Conservation (phyloP, 768 basidiomycete species). For the Kwoniella dendrophila region DNA sequence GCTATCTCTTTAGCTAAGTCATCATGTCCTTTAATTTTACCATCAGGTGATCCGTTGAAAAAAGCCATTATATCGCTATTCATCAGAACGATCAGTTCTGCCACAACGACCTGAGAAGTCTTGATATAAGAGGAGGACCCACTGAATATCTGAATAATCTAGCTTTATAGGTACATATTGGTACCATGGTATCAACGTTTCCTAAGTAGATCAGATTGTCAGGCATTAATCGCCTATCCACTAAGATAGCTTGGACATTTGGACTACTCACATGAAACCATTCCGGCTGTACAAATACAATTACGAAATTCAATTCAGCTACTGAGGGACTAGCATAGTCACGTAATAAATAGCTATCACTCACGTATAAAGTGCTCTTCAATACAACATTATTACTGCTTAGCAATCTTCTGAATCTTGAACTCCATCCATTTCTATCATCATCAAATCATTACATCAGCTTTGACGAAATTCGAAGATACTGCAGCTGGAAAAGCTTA, state of each 20-base stretch:
- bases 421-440: constrained; percentile 50
- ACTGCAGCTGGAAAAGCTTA: constrained; percentile 12
- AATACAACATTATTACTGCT: constrained; percentile 48
- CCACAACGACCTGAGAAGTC: neutral
- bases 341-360: no score
- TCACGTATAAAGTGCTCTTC: constrained; percentile 51
- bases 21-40: constrained; percentile 32
- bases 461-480: neutral
- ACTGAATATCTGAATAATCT: constrained; percentile 54
- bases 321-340: neutral
- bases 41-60: constrained; percentile 49
- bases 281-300: constrained; percentile 40
- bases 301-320: neutral
- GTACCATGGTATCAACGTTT: constrained; percentile 50
- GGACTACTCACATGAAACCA: constrained; percentile 41
- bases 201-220: constrained; percentile 15
- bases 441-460: neutral
- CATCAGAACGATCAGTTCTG: neutral
- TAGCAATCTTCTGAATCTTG: constrained; percentile 42
- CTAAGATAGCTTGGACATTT: neutral
- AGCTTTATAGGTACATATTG: constrained; percentile 52
- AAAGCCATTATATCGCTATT: constrained; percentile 50
- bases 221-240: neutral
- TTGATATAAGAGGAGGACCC: constrained; percentile 12
- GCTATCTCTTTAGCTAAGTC: constrained; percentile 48